Evolutionary conservation across 2,329 filamentous ascomycete genomes (phyloP), one percentile per base, ranked within the genome.

Genomic region (Clonostachys rosea): DNA sequence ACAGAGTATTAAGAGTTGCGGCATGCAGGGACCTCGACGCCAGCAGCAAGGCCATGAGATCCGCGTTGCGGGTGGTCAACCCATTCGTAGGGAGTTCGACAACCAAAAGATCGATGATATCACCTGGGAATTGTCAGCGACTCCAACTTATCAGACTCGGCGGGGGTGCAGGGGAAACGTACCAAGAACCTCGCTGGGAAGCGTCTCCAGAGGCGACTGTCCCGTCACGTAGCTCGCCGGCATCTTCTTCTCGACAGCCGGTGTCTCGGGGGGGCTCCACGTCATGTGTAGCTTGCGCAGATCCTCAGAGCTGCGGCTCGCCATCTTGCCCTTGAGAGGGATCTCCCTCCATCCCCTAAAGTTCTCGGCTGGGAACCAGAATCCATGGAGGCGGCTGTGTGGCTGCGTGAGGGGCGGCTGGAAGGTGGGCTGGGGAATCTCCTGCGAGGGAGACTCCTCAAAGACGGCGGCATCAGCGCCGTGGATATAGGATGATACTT

Each of bases 1-100:
- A 92, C 43, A 94, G 76, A 7, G 87, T 87, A 54, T 81, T 79
- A 34, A 91, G 71, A 5, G 88, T 91, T 17, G 84, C 84, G 24
- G 78, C 78, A 60, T 92, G 85, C 50, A 92, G 71, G 33, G 81
- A 80, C 60, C 79, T 82, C n/a, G 87, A 92, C n/a, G 86, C 83
- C 52, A 90, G 68, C 36, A 92, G 74, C 52, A 90, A 78, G 16
- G 87, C 81, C 71, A 91, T 85, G 49, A 92, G 73, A 61, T 92
- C 88, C 48, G 86, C 78, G 61, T 92, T 92, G 53, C 89, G 85
- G 37, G 84, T 81, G 24, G 86, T 83, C 56, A 89, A 78, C 47
- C 86, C 86, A 62, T 90, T 87, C 6, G 69, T 87, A 12, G 69
- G 87, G 12, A 89, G 76, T 63, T 92, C 88, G 48, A 88, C 69